A percentile compares a stretch with the other conserved stretches of the same genome.
These are phyloP conservation scores for Climacium dendroides DNA, from an alignment of 225 moss, liverwort and hornwort genomes.

Conservation along the genomic window DNA sequence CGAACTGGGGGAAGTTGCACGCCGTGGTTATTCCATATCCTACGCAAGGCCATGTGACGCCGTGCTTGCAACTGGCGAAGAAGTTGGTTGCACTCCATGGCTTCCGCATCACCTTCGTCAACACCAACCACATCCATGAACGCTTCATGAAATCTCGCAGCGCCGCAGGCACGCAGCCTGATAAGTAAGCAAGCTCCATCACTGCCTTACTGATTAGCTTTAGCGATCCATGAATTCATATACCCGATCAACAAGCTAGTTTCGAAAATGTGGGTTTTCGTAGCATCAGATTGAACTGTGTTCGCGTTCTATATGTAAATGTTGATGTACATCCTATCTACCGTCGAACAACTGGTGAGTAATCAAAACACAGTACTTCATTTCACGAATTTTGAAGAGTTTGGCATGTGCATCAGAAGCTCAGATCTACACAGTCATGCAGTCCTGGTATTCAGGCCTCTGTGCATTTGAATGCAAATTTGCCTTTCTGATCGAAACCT, in stretches of 20 bases:
- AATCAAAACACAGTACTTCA: background rate
- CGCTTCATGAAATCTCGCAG: background rate
- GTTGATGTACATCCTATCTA: background rate
- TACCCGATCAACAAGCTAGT: background rate
- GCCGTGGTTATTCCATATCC: slow-evolving; percentile 12
- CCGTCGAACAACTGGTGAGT: no score
- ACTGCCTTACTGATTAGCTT: background rate
- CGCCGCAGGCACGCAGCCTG: background rate
- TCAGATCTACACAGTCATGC: background rate
- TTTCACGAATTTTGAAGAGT: background rate
- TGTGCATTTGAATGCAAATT: background rate
- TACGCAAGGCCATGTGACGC: slow-evolving; percentile 16
- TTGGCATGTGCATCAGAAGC: background rate
- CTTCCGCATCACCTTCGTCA: slow-evolving; percentile 18
- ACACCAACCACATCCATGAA: slow-evolving; percentile 3
- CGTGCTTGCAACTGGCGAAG: slow-evolving; percentile 18
- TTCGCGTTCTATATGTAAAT: background rate
- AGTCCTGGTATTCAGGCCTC: background rate
- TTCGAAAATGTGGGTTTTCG: background rate
- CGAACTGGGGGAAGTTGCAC: background rate
- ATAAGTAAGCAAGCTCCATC: slow-evolving; percentile 2
- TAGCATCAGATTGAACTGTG: no score
- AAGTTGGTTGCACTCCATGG: background rate
- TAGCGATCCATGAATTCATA: background rate
- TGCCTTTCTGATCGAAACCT: background rate